Evolutionary conservation across 2,329 filamentous ascomycete genomes (phyloP).

Genomic region (Dactylellina leptospora): DNA sequence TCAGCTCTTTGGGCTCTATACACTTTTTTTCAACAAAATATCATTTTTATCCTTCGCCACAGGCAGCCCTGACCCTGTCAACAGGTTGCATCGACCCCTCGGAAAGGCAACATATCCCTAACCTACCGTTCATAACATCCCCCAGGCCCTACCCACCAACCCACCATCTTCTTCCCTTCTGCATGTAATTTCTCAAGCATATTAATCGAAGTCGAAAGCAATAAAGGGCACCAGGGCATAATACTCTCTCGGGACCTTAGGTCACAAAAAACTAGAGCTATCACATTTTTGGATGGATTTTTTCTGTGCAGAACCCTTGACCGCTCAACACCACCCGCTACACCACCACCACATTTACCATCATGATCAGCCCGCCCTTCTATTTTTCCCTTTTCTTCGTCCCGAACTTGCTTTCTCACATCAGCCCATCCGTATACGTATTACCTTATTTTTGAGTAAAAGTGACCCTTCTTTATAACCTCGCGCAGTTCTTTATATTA

Average conservation of each 20-base stretch:
- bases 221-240: too few species aligned
- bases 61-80: background rate
- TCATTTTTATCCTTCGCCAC: too few species aligned
- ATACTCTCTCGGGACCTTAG: background rate
- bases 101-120: too few species aligned
- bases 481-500: background rate
- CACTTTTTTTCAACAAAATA: too few species aligned
- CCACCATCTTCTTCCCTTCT: background rate
- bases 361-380: constrained; percentile 12
- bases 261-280: constrained; percentile 22
- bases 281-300: constrained; percentile 36
- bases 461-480: too few species aligned
- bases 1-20: background rate
- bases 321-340: constrained; percentile 44
- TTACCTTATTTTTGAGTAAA: background rate
- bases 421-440: constrained; percentile 15
- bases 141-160: background rate
- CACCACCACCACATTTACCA: constrained; percentile 31
- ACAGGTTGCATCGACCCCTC: too few species aligned
- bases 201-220: background rate
- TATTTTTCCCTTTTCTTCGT: too few species aligned
- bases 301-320: constrained; percentile 40
- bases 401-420: constrained; percentile 38
- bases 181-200: background rate
- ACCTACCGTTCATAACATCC: too few species aligned